Base-by-base conservation (phyloP, 306 rosid species). In the Calophaca sinica region DNA sequence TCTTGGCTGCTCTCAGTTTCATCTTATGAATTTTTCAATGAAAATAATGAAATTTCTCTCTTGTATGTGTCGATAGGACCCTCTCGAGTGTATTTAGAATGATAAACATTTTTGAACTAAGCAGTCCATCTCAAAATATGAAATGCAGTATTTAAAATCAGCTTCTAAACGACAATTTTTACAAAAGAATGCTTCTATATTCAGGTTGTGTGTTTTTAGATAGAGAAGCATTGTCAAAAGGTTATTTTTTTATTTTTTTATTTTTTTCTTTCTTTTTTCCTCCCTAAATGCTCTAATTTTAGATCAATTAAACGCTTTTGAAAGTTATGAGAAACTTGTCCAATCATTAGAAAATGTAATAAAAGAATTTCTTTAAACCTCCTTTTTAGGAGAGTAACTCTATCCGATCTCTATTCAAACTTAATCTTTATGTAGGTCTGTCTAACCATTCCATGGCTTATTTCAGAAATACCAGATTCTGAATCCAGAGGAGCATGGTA, bases 401-500 rank as follows among this genome's bases (percentile, higher is more conserved):
- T 20, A 20, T 20, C 26, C 26, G 1, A 20, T 20, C 26, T 20
- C 26, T 20, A 20, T 20, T 20, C 26, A 20, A 20, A 20, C 26
- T 20, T 20, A 7, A 42, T 11, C 48, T 9, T 42, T 7, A 42
- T 42, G 11, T 42, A 9, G 11, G 6, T 54, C 15, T 31, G 10
- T 58, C 41, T 58, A 58, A 36, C 41, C 12, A 36, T 62, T 36
- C 5, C 11, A 36, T 36, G 11, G 1, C 68, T 41, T 62, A 13
- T 62, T 51, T 52, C 81, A 77, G 76, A 77, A 38, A 15, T 77
- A 59, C 76, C 81, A 69, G 63, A 59, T 77, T 48, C 28, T 77
- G 70, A 77, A 77, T 59, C 63, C 76, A 20, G 81, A 77, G 2
- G 74, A 67, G 57, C 81, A 76, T 57, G 81, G 60, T 29, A 57